Base-by-base conservation (phyloP, 345 rosid genomes). In the Gynandropsis gynandra region DNA sequence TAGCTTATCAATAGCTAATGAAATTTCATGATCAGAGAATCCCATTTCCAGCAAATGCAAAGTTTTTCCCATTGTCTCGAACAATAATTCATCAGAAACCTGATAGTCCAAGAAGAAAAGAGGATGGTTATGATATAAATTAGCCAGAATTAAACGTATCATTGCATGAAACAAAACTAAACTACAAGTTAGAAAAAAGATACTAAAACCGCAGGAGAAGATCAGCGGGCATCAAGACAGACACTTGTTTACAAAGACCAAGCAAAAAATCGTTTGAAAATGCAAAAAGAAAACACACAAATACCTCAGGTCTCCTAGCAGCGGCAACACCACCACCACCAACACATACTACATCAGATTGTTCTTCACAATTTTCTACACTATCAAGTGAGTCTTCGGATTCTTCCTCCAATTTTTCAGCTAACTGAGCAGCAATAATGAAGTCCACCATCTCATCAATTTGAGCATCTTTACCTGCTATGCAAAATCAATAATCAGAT, bases 41-140 rank as follows among this genome's bases (percentile, higher is more conserved):
- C 98, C 98, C 90, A 87, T 79, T 64, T 82, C 83, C 63, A 92
- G 87, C 72, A 92, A 73, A 11, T 45, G 64, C 62, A 92, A 80
- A 9, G 98, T 87, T 69, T 79, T 87, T 53, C 78, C 87, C 96
- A 87, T 84, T 9, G 83, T 82, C 56, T 82, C 78, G 70, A 61
- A 92, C 67, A 92, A 65, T 15, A 40, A 38, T 76, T 87, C 96
- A 59, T 87, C 61, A 29, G 64, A 73, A 66, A 67, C 66, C 72
- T 67, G 59, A 0, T 52, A 4, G 38, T 19, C 40, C 53, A 47
- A 16, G 61, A 58, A 4, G 27, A 52, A 64, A 58, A 16, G 27
- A 20, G 34, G 18, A 42, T 59, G 29, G 5, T 2, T 24, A 24
- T 24, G 29, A 24, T 5, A 24, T 24, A 59, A 54, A 42, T 7